Percentiles rank a stretch among this genome's conserved stretches.
Evolutionary conservation across 768 basidiomycete species (phyloP).

Genomic region (Mycena vulgaris): DNA sequence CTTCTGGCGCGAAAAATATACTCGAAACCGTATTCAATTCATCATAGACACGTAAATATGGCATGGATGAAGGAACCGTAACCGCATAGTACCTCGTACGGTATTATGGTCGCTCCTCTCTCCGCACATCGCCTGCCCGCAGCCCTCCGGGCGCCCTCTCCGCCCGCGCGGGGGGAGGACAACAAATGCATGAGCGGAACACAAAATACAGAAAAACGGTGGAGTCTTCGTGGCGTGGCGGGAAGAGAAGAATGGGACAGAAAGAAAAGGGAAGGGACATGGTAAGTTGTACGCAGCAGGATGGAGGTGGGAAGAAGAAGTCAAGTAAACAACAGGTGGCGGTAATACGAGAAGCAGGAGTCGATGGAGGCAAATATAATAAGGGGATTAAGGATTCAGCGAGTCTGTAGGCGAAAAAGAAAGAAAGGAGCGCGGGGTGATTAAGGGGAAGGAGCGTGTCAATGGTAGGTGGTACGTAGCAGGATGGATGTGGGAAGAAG

Average conservation of each 20-base stretch:
- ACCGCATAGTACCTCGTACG: neutral
- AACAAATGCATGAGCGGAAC: conserved; percentile 21
- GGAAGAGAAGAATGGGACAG: neutral
- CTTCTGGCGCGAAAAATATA: too few relatives aligned
- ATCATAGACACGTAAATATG: neutral
- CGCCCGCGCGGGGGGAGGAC: conserved; percentile 21
- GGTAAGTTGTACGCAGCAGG: too few relatives aligned
- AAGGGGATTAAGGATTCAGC: too few relatives aligned
- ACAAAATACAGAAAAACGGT: conserved; percentile 9
- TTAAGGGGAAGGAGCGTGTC: too few relatives aligned
- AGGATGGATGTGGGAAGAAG: neutral
- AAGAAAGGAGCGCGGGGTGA: too few relatives aligned
- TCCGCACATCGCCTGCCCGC: neutral
- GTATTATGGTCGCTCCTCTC: neutral
- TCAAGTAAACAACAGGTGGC: too few relatives aligned
- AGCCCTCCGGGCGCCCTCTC: conserved; percentile 28
- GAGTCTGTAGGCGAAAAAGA: too few relatives aligned
- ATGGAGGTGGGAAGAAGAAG: too few relatives aligned
- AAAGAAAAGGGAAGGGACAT: neutral
- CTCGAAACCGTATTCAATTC: neutral
- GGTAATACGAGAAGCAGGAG: too few relatives aligned
- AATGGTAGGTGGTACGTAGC: neutral
- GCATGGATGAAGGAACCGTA: conserved; percentile 3
- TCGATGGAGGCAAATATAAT: too few relatives aligned
- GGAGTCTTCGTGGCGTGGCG: neutral